These are phyloP conservation scores for Allium cepa DNA, from an alignment of 106 monocot genomes.

Conservation along the genomic window DNA sequence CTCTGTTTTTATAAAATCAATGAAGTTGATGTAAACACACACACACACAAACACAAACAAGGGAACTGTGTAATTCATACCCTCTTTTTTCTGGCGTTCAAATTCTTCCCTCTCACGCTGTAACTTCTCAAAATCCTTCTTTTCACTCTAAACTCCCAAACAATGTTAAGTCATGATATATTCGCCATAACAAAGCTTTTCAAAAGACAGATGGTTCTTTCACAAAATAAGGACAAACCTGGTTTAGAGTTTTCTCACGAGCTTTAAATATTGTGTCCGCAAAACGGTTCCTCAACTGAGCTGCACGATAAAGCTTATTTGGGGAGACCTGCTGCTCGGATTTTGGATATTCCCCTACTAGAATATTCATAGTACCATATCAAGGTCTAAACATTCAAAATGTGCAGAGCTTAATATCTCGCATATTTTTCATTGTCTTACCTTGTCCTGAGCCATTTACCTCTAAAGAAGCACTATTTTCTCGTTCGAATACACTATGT, in stretches of 20 bases:
- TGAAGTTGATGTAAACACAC: too few species aligned
- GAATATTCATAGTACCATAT: conserved; percentile 25
- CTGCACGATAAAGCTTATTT: conserved; percentile 72
- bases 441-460: conserved; percentile 44
- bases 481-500: conserved; percentile 18
- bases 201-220: too few species aligned
- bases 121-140: conserved; percentile 75
- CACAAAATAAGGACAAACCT: conserved; percentile 35
- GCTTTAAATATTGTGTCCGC: conserved; percentile 96
- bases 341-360: conserved; percentile 57
- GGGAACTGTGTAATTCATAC: conserved; percentile 16
- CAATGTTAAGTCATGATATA: background rate
- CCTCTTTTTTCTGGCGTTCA: conserved; percentile 69
- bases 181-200: background rate
- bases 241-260: conserved; percentile 79
- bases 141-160: conserved; percentile 38
- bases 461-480: conserved; percentile 27
- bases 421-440: conserved; percentile 51
- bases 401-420: conserved; percentile 12
- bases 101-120: conserved; percentile 76
- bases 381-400: conserved; percentile 33
- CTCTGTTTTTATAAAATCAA: conserved; percentile 27
- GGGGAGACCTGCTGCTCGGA: conserved; percentile 78
- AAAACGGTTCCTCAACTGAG: conserved; percentile 75
- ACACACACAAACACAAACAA: background rate